A percentile compares a stretch with the other conserved stretches of the same genome.
These are phyloP conservation scores for Gnaphalium uliginosum DNA, from an alignment of 129 eudicot genomes.

Conservation along the genomic window DNA sequence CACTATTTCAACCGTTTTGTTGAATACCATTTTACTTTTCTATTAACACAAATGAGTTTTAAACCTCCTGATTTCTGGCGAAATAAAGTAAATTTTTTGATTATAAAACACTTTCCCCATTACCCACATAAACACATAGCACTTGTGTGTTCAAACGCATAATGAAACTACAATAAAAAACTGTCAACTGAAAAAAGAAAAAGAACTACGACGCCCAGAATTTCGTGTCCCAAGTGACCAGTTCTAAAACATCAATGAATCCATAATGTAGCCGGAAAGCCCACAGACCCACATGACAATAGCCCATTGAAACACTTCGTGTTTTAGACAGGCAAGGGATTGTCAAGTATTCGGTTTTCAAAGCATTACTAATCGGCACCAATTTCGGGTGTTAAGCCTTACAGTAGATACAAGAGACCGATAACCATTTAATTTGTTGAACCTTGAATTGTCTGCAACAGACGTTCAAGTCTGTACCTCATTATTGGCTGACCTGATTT, in stretches of 20 bases:
- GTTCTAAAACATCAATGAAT: no score
- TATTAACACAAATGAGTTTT: background rate
- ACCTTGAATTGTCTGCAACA: conserved; percentile 72
- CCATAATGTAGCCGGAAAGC: no score
- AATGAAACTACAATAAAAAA: background rate
- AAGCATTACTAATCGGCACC: background rate
- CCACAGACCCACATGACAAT: no score
- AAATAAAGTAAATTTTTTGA: no score
- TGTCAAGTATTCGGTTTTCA: background rate
- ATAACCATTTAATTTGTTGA: conserved; percentile 24
- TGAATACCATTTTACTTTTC: background rate
- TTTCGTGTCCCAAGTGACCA: no score
- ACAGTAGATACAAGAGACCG: background rate
- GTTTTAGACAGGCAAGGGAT: background rate
- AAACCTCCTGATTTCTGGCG: background rate
- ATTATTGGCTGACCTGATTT: conserved; percentile 86
- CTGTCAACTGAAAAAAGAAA: no score
- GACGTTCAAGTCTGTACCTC: conserved; percentile 86
- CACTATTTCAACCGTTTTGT: background rate
- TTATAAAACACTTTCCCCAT: no score
- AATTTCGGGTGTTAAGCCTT: background rate
- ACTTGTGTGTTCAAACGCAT: no score
- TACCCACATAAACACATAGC: no score
- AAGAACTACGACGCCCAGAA: background rate
- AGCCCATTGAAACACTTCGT: no score